Evolutionary conservation across 2,329 filamentous ascomycete species (phyloP).

Genomic region (Mycogone perniciosa): DNA sequence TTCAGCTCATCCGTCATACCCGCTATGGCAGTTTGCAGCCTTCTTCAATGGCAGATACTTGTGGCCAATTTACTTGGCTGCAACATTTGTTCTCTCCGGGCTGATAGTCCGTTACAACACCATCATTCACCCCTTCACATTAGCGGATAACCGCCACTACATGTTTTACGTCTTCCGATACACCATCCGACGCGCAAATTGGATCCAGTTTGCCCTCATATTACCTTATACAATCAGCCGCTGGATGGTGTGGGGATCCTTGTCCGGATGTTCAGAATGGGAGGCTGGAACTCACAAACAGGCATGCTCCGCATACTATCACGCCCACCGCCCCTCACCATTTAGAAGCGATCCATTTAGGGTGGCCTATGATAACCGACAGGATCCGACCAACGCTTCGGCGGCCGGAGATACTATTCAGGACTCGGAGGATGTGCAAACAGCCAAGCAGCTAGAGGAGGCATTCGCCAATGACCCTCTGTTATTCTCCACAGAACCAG

Average conservation of each 20-base stretch:
- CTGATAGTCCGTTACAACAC: conserved; percentile 73
- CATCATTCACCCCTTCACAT: conserved; percentile 87
- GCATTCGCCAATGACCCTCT: conserved; percentile 22
- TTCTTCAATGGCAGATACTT: conserved; percentile 30
- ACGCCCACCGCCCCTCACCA: conserved; percentile 4
- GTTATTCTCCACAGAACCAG: conserved; percentile 24
- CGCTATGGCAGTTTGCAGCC: conserved; percentile 7
- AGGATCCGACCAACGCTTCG: not conserved
- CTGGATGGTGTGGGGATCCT: conserved; percentile 59
- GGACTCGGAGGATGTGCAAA: not conserved
- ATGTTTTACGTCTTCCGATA: conserved; percentile 94
- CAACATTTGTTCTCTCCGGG: conserved; percentile 32
- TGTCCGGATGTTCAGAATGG: conserved; percentile 41
- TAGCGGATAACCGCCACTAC: conserved; percentile 95
- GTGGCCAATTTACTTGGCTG: conserved; percentile 30
- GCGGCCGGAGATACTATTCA: not conserved
- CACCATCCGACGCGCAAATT: conserved; percentile 60
- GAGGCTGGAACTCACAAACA: conserved; percentile 7
- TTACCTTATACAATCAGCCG: conserved; percentile 64
- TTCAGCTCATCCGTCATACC: conserved; percentile 7
- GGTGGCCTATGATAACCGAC: not conserved
- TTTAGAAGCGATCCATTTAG: conserved; percentile 27
- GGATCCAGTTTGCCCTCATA: conserved; percentile 60
- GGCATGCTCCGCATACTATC: conserved; percentile 1
- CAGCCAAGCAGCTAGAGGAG: conserved; percentile 7